Evolutionary conservation across 768 basidiomycete species (phyloP).

Genomic region (Coprinellus aureogranulatus): DNA sequence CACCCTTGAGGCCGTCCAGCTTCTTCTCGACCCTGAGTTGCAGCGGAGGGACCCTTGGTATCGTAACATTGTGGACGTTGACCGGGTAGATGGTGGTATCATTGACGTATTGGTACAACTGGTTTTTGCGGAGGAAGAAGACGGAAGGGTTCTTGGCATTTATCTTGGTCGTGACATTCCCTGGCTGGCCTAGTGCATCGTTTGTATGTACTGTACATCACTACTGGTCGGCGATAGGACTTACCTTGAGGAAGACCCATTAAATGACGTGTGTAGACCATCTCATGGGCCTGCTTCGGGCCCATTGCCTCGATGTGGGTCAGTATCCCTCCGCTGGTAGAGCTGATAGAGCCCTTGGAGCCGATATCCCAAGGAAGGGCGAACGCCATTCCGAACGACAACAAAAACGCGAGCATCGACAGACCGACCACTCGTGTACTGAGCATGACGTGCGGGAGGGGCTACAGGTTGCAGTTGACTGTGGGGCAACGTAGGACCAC

Average conservation of each 20-base stretch:
- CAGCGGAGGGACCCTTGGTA: slow-evolving; percentile 31
- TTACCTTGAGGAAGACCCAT: slow-evolving; percentile 10
- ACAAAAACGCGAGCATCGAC: background rate
- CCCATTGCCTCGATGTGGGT: slow-evolving; percentile 37
- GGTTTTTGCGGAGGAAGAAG: slow-evolving; percentile 53
- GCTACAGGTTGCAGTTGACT: background rate
- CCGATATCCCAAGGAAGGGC: background rate
- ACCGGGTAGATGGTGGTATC: slow-evolving; percentile 54
- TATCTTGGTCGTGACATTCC: slow-evolving; percentile 45
- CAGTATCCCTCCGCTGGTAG: background rate
- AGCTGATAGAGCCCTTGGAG: background rate
- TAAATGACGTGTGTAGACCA: slow-evolving; percentile 7
- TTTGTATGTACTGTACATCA: too few species aligned
- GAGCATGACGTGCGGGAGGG: background rate
- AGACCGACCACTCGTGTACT: background rate
- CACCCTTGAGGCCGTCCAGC: slow-evolving; percentile 37
- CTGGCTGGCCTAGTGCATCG: slow-evolving; percentile 36
- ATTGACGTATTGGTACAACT: slow-evolving; percentile 55
- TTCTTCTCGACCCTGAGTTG: slow-evolving; percentile 45
- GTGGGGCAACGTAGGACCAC: background rate
- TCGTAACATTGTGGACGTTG: slow-evolving; percentile 52
- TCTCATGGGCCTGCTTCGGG: background rate
- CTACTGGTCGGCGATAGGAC: too few species aligned
- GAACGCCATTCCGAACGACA: background rate
- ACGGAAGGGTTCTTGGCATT: slow-evolving; percentile 37